Conservation (phyloP, 345 rosid species). For the Laguncularia racemosa region DNA sequence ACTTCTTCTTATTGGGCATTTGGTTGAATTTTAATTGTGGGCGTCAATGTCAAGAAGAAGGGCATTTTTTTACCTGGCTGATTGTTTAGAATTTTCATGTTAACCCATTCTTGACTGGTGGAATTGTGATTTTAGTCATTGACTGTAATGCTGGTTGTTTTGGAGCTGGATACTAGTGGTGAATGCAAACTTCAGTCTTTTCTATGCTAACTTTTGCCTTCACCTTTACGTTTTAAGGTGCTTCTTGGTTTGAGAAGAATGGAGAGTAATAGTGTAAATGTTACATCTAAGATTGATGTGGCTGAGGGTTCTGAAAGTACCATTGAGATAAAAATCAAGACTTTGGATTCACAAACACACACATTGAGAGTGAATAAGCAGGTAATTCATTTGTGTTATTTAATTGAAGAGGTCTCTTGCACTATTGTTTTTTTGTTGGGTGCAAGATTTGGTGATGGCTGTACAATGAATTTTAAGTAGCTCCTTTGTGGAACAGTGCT, state of each 20-base stretch:
- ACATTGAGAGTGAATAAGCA: conserved; percentile 70
- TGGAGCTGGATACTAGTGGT: too few relatives aligned
- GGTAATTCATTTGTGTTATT: conserved; percentile 20
- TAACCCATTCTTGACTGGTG: too few relatives aligned
- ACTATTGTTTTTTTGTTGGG: not conserved
- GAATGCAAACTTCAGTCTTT: not conserved
- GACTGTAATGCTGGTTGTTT: too few relatives aligned
- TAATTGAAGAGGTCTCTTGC: too few relatives aligned
- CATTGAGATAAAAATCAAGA: conserved; percentile 67
- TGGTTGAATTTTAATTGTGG: too few relatives aligned
- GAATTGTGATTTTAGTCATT: too few relatives aligned
- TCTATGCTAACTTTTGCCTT: not conserved
- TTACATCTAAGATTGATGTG: conserved; percentile 20
- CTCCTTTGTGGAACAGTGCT: too few relatives aligned
- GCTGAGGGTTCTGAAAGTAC: conserved; percentile 41
- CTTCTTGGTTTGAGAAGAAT: conserved; percentile 25
- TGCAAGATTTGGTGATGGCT: not conserved
- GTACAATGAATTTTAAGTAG: too few relatives aligned
- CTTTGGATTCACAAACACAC: conserved; percentile 67
- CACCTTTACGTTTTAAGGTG: conserved; percentile 11
- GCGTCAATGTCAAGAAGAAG: too few relatives aligned
- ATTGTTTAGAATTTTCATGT: too few relatives aligned
- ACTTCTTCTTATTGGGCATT: too few relatives aligned
- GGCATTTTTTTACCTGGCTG: too few relatives aligned
- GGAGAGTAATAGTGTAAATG: conserved; percentile 38